Evolutionary conservation across 495 filamentous ascomycete genomes (phyloP).

Genomic region (Umbilicaria muhlenbergii): DNA sequence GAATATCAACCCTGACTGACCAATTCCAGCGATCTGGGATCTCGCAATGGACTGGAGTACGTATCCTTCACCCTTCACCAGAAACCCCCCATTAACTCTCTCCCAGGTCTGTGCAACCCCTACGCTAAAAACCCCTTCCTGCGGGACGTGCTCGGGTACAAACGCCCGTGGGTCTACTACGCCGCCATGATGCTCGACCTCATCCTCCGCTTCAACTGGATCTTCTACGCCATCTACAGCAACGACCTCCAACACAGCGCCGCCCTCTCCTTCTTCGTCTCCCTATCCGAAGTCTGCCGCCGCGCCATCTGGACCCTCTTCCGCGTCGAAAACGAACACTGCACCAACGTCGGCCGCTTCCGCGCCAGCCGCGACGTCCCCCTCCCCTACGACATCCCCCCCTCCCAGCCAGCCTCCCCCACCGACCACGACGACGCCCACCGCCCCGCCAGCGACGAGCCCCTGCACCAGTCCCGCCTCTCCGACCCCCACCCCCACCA

Average conservation of each 20-base stretch:
- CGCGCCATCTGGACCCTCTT: slow-evolving; percentile 83
- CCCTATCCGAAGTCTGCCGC: slow-evolving; percentile 61
- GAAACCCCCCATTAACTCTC: background rate
- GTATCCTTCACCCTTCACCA: background rate
- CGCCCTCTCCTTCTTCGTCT: slow-evolving; percentile 57
- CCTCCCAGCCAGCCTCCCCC: slow-evolving; percentile 7
- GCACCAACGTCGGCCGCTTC: slow-evolving; percentile 70
- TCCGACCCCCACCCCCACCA: too few relatives aligned
- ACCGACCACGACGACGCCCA: too few relatives aligned
- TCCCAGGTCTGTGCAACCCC: slow-evolving; percentile 48
- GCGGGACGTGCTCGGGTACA: slow-evolving; percentile 66
- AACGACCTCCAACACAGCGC: slow-evolving; percentile 67
- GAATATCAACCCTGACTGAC: background rate
- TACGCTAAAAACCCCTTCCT: slow-evolving; percentile 54
- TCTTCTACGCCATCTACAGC: slow-evolving; percentile 78
- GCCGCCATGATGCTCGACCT: slow-evolving; percentile 69
- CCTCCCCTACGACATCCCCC: slow-evolving; percentile 53
- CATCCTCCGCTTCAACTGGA: slow-evolving; percentile 87
- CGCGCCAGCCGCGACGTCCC: slow-evolving; percentile 73
- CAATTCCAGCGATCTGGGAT: slow-evolving; percentile 60
- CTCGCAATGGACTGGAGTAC: slow-evolving; percentile 86
- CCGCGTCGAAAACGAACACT: slow-evolving; percentile 94
- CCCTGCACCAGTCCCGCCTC: too few relatives aligned
- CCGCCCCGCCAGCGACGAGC: too few relatives aligned
- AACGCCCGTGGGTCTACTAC: slow-evolving; percentile 69